Conservation (phyloP, 1,284 basidiomycete species). For the Ustilago trichophora region DNA sequence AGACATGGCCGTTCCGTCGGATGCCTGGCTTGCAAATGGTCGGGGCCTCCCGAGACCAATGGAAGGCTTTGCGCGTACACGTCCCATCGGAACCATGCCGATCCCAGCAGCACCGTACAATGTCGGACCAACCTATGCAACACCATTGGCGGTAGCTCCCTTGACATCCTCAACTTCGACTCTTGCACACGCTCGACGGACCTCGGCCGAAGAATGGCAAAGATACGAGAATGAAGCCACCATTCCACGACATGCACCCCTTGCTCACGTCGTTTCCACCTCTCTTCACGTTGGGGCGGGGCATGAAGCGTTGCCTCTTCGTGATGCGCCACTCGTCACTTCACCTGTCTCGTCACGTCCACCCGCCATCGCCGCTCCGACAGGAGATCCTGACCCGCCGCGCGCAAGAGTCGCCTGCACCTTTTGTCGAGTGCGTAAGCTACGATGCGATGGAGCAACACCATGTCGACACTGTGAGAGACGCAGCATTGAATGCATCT, state of each 20-base stretch:
- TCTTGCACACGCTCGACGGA: neutral
- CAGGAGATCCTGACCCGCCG: constrained; percentile 28
- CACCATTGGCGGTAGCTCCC: neutral
- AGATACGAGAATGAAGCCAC: constrained; percentile 3
- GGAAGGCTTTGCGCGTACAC: neutral
- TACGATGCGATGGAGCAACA: constrained; percentile 42
- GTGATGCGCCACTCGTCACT: neutral
- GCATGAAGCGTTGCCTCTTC: constrained; percentile 4
- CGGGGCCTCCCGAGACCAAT: neutral
- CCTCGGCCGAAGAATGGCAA: constrained; percentile 25
- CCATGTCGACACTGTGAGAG: constrained; percentile 48
- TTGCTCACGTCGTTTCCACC: neutral
- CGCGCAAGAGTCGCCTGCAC: constrained; percentile 42
- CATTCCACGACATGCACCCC: neutral
- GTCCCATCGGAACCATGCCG: constrained; percentile 1
- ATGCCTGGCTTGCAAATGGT: constrained; percentile 1
- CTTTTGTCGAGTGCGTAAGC: constrained; percentile 45
- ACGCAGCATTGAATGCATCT: constrained; percentile 37
- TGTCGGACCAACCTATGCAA: neutral
- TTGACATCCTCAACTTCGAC: neutral
- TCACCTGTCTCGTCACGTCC: neutral
- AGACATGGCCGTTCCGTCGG: neutral
- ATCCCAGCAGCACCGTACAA: neutral
- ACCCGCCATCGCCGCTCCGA: neutral
- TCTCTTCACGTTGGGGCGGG: neutral